Evolutionary conservation across 1,139 yeast genomes (phyloP).

Genomic region (Nematodospora anomalae): DNA sequence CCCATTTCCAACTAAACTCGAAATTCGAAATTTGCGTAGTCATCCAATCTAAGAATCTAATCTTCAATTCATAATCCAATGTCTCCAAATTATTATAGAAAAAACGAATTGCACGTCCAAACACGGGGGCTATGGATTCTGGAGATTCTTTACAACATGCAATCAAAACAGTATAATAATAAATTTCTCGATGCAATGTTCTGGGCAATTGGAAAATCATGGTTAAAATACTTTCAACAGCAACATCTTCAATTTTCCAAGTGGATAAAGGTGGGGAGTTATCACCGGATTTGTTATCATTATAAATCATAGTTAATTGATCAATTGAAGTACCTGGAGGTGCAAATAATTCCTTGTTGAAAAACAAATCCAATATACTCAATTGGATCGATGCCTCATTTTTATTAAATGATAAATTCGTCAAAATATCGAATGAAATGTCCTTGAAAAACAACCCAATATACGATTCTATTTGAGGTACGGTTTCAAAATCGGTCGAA

Average conservation of each 20-base stretch:
- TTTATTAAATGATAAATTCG: conserved; percentile 84
- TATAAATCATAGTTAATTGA: conserved; percentile 46
- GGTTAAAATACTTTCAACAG: conserved; percentile 78
- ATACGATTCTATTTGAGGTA: conserved; percentile 64
- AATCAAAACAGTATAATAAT: conserved; percentile 83
- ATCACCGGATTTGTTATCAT: conserved; percentile 42
- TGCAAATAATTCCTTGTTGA: conserved; percentile 69
- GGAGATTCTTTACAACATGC: conserved; percentile 89
- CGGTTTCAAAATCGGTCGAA: conserved; percentile 59
- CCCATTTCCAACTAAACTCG: conserved; percentile 98
- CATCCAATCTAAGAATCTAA: conserved; percentile 87
- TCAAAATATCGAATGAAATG: conserved; percentile 68
- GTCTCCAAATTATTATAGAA: conserved; percentile 68
- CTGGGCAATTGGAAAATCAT: conserved; percentile 75
- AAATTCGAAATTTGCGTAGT: conserved; percentile 90
- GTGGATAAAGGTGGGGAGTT: conserved; percentile 56
- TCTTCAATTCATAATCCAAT: conserved; percentile 74
- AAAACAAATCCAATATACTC: conserved; percentile 71
- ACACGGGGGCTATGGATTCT: conserved; percentile 89
- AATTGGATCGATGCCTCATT: conserved; percentile 85
- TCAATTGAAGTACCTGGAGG: conserved; percentile 85
- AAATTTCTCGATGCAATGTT: conserved; percentile 66
- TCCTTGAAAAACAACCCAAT: conserved; percentile 67
- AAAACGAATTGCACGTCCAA: conserved; percentile 89
- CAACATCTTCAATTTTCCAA: conserved; percentile 90